Evolutionary conservation across 2,329 filamentous ascomycete genomes (phyloP), one percentile per base, ranked within the genome.

Genomic region (Clonostachys byssicola): DNA sequence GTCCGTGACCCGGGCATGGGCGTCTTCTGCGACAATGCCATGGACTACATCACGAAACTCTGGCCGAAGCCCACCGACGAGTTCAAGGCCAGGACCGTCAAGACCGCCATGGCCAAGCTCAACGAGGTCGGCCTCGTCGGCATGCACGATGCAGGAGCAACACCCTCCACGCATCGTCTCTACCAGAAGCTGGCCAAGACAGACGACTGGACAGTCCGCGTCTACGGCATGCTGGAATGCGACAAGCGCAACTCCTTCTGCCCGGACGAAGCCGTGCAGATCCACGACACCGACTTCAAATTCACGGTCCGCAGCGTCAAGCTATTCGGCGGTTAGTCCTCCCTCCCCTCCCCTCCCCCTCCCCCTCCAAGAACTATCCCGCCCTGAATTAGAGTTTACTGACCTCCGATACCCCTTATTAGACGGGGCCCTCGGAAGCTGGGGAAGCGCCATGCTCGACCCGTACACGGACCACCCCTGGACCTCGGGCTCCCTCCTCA

Each of bases 21-120:
- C 40, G 83, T 88, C 10, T 88, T 88, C 54, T 89, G 85, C 58
- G 85, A 89, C 61, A 88, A 88, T 57, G 84, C 85, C 20, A 86
- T 88, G 77, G 80, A 84, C 40, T 61, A 84, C 44, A 72, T 86
- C 35, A 68, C 72, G 48, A 64, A 70, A 3, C 55, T 78, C 16
- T 85, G 81, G 69, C 83, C 83, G 2, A 74, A 75, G 48, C 80
- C 82, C 0, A 69, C 68, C 41, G 63, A 61, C 6, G 68, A 70
- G n/a, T 73, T 71, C 52, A 85, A 81, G 56, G 69, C 71, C 6
- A 62, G 60, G 20, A 83, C 78, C 50, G 62, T 88, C 47, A 72
- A 71, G 43, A 75, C 75, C 6, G 85, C 85, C 12, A 85, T 88
- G 78, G 59, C 56, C 12, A 74, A 75, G 45, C 67, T 89, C 43